phyloP scores from a whole-genome alignment of 78 protist genomes.

The Dictyostelium purpureum region DNA sequence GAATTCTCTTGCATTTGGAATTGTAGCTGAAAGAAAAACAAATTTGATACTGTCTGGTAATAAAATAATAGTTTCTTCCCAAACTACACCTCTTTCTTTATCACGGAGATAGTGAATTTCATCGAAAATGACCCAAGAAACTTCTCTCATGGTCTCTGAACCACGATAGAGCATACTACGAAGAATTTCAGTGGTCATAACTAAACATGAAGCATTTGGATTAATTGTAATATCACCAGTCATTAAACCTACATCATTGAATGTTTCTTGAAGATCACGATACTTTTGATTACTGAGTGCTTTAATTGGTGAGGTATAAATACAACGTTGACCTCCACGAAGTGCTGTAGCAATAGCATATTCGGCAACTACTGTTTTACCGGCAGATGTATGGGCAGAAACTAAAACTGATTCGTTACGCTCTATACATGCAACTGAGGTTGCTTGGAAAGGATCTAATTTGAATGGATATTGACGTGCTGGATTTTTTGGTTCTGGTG shows the following conservation, averaged over 20 bases:
- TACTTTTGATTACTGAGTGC: conserved; percentile 96
- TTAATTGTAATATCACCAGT: conserved; percentile 95
- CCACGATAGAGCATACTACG: conserved; percentile 98
- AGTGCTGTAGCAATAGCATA: conserved; percentile 92
- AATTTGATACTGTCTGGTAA: conserved; percentile 88
- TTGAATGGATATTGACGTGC: conserved; percentile 92
- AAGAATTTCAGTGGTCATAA: conserved; percentile 97
- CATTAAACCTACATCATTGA: conserved; percentile 92
- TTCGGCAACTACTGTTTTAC: conserved; percentile 98
- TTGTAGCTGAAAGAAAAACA: conserved; percentile 95
- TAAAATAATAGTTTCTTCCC: conserved; percentile 97
- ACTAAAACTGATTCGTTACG: conserved; percentile 94
- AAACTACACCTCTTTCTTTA: conserved; percentile 96
- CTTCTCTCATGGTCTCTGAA: conserved; percentile 90
- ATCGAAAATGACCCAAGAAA: conserved; percentile 96
- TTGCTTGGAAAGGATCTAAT: conserved; percentile 91
- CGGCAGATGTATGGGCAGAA: conserved; percentile 99
- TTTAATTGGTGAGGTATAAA: conserved; percentile 97
- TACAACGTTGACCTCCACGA: conserved; percentile 80
- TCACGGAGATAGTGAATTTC: conserved; percentile 96
- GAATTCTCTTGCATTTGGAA: conserved; percentile 95
- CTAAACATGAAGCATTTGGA: conserved; percentile 89
- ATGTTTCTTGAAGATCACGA: conserved; percentile 88
- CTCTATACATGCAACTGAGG: conserved; percentile 88
- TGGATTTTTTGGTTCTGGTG: conserved; percentile 62